Conservation (phyloP, 2,329 filamentous ascomycete genomes). For the Chrysosporium queenslandicum region DNA sequence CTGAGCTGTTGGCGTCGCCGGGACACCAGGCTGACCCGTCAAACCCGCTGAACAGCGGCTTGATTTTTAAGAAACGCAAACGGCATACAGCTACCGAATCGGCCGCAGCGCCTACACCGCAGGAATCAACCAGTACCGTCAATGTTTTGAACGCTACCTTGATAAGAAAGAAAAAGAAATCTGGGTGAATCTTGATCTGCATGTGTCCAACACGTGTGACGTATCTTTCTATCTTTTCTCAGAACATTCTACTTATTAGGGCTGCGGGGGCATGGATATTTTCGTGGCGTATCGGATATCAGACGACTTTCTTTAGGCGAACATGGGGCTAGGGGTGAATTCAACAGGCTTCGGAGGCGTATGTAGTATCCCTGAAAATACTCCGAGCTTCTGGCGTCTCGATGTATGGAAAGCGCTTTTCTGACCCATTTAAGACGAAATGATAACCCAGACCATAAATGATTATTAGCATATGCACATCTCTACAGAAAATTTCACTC, state of each 20-base stretch:
- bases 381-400: too few species aligned
- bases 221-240: neutral
- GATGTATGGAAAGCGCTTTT: too few species aligned
- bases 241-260: neutral
- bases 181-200: neutral
- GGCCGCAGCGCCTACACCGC: neutral
- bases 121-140: conserved; percentile 16
- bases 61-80: conserved; percentile 33
- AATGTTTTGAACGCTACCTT: conserved; percentile 33
- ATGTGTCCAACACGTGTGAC: neutral
- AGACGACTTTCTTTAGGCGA: too few species aligned
- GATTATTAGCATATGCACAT: too few species aligned
- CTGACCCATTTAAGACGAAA: too few species aligned
- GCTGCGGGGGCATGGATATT: neutral
- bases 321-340: too few species aligned
- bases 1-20: neutral
- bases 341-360: too few species aligned
- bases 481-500: too few species aligned
- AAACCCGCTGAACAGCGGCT: conserved; percentile 24
- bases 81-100: neutral
- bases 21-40: conserved; percentile 11
- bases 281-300: too few species aligned
- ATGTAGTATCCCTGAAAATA: too few species aligned
- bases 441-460: too few species aligned
- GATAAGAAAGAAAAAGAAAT: conserved; percentile 36